Evolutionary conservation across 257 asterid genomes (phyloP).

Genomic region (Fraxinus quadrangulata): DNA sequence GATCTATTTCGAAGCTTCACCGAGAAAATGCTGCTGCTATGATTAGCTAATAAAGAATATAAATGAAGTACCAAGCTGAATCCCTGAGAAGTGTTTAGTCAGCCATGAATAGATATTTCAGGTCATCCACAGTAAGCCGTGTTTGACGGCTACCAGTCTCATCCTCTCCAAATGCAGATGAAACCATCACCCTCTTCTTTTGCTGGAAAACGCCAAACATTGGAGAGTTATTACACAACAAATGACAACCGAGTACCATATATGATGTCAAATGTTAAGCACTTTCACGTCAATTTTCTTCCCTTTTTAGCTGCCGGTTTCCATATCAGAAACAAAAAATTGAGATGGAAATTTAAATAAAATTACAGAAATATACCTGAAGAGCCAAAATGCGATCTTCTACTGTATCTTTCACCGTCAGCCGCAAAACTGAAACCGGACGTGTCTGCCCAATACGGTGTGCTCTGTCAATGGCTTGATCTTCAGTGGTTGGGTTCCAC

Average conservation of each 20-base stretch:
- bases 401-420: constrained; percentile 91
- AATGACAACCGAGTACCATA: not conserved
- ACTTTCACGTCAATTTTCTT: not conserved
- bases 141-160: constrained; percentile 71
- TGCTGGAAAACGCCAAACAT: constrained; percentile 44
- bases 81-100: constrained; percentile 15
- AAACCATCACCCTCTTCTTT: constrained; percentile 93
- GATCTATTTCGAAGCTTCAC: constrained; percentile 20
- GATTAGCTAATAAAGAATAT: constrained; percentile 40
- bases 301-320: not conserved
- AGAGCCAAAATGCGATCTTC: constrained; percentile 96
- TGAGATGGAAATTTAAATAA: not conserved
- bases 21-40: constrained; percentile 30
- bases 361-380: constrained; percentile 56
- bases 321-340: not conserved
- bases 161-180: constrained; percentile 94
- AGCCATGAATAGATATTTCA: constrained; percentile 71
- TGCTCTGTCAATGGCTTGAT: constrained; percentile 97
- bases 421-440: constrained; percentile 86
- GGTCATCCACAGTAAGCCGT: constrained; percentile 84
- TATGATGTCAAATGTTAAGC: not conserved
- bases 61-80: constrained; percentile 24
- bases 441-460: constrained; percentile 97
- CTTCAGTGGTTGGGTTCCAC: constrained; percentile 99
- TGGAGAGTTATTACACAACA: not conserved